Evolutionary conservation across 1,284 basidiomycete species (phyloP).

Genomic region (Leccinum fallax): DNA sequence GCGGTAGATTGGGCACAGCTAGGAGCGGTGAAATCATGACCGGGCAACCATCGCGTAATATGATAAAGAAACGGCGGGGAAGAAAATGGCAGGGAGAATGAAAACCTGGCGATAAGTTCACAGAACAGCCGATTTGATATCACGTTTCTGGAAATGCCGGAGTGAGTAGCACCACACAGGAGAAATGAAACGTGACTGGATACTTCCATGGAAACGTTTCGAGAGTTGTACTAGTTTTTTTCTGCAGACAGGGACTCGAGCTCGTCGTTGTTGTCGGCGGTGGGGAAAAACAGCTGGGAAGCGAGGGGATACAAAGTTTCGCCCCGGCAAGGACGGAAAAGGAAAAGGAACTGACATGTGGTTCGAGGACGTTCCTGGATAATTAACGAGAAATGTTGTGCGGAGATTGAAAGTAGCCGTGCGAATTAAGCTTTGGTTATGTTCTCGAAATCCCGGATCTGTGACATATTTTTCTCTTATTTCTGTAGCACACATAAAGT

Average conservation of each 20-base stretch:
- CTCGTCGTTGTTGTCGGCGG: not conserved
- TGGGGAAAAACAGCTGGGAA: constrained; percentile 18
- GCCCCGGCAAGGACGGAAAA: constrained; percentile 23
- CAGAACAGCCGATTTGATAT: constrained; percentile 38
- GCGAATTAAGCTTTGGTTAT: constrained; percentile 40
- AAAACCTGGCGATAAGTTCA: constrained; percentile 32
- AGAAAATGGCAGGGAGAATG: constrained; percentile 19
- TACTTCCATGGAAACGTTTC: constrained; percentile 28
- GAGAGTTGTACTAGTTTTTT: not conserved
- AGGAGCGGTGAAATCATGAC: constrained; percentile 35
- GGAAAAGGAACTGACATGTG: constrained; percentile 17
- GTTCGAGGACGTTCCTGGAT: constrained; percentile 38
- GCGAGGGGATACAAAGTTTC: constrained; percentile 24
- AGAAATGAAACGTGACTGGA: constrained; percentile 28
- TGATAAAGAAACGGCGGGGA: constrained; percentile 27
- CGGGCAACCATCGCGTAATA: constrained; percentile 32
- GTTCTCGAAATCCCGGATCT: constrained; percentile 43
- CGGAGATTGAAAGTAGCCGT: constrained; percentile 39
- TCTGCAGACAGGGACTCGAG: not conserved
- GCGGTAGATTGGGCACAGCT: constrained; percentile 21
- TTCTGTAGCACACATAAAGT: constrained; percentile 40
- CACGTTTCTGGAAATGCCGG: constrained; percentile 37
- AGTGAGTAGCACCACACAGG: constrained; percentile 5
- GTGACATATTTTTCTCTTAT: constrained; percentile 44
- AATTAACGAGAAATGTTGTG: constrained; percentile 33